Percentiles rank a stretch among this genome's conserved stretches.
Evolutionary conservation across 2,329 filamentous ascomycete genomes (phyloP).

Genomic region (Colletotrichum viniferum): DNA sequence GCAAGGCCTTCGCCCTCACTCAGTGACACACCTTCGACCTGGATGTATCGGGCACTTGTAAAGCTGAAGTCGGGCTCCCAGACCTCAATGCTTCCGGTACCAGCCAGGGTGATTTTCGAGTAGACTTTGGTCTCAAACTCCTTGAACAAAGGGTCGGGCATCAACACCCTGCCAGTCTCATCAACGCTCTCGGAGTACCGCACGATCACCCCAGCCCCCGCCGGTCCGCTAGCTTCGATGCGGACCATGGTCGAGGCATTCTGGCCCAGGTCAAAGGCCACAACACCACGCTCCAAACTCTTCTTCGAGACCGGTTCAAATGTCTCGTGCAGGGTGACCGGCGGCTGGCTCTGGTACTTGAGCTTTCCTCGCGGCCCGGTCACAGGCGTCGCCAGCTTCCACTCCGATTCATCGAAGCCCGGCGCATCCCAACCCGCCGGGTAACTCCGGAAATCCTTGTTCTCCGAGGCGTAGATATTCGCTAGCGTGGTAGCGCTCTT

Average conservation of each 20-base stretch:
- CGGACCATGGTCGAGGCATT: constrained; percentile 29
- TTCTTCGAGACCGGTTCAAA: constrained; percentile 31
- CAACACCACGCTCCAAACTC: constrained; percentile 20
- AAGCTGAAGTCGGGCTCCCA: constrained; percentile 47
- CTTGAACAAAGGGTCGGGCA: constrained; percentile 44
- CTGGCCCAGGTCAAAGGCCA: constrained; percentile 27
- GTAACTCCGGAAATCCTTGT: constrained; percentile 37
- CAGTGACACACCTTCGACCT: constrained; percentile 40
- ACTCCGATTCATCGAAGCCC: constrained; percentile 27
- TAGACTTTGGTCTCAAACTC: constrained; percentile 37
- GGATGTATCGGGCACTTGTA: constrained; percentile 44
- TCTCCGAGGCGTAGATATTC: constrained; percentile 45
- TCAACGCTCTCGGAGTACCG: constrained; percentile 29
- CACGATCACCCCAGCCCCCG: constrained; percentile 23
- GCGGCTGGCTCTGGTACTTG: constrained; percentile 42
- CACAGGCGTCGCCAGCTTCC: constrained; percentile 38
- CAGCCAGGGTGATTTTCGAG: constrained; percentile 38
- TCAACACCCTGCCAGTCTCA: constrained; percentile 34
- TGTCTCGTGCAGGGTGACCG: constrained; percentile 39
- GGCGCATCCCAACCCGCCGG: constrained; percentile 37
- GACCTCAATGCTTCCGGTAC: constrained; percentile 29
- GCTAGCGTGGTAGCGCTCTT: constrained; percentile 43
- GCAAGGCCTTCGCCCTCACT: constrained; percentile 30
- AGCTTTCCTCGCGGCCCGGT: constrained; percentile 42
- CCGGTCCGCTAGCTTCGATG: constrained; percentile 22